Conservation (phyloP, 257 asterid species). For the Anisodus tanguticus region DNA sequence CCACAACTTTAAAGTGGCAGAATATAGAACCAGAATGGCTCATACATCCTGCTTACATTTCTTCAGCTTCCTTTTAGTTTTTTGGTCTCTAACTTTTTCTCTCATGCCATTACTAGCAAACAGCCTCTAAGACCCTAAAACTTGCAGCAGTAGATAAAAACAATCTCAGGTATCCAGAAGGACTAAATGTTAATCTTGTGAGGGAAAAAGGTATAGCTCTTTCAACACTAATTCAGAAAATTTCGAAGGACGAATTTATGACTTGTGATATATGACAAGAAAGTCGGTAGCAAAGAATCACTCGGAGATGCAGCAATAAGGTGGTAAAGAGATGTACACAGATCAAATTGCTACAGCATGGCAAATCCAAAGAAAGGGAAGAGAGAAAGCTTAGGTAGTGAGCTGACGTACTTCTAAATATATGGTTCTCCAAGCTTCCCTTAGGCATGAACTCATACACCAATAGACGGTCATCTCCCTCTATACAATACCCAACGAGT, state of each 20-base stretch:
- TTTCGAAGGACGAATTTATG: background rate
- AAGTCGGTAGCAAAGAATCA: background rate
- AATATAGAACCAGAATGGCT: background rate
- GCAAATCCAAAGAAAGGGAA: background rate
- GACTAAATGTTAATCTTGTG: background rate
- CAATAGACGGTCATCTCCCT: constrained; percentile 83
- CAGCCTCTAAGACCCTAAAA: background rate
- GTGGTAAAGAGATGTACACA: constrained; percentile 12
- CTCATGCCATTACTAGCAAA: constrained; percentile 5
- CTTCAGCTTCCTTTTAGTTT: background rate
- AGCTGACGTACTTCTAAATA: constrained; percentile 72
- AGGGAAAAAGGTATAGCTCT: background rate
- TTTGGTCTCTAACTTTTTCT: background rate
- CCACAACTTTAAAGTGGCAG: background rate
- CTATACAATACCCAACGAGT: constrained; percentile 89
- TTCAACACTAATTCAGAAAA: background rate
- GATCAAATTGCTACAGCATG: background rate
- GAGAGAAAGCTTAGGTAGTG: constrained; percentile 6
- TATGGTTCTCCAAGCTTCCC: constrained; percentile 95
- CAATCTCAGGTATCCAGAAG: background rate
- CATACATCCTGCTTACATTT: background rate
- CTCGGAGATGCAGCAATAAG: constrained; percentile 2
- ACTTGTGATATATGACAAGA: background rate
- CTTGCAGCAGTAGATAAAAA: background rate
- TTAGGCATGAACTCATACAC: constrained; percentile 96